Evolutionary conservation across 306 rosid genomes (phyloP).

Genomic region (Amphicarpaea edgeworthii): DNA sequence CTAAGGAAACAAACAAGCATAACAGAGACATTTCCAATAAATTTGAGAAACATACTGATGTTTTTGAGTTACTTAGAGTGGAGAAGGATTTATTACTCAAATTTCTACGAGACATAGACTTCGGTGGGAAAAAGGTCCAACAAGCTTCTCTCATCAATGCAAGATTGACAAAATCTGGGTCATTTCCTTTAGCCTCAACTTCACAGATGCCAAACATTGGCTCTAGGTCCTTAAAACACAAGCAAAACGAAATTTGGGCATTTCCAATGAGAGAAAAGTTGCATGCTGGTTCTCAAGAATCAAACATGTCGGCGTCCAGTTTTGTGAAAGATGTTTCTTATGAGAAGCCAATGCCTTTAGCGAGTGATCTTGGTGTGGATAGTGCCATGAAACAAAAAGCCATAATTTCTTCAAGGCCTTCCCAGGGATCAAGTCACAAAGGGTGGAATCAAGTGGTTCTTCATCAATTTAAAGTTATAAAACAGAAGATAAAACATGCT

Average conservation of each 20-base stretch:
- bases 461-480: slow-evolving; percentile 74
- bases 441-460: slow-evolving; percentile 91
- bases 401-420: slow-evolving; percentile 42
- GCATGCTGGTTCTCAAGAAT: slow-evolving; percentile 46
- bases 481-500: slow-evolving; percentile 74
- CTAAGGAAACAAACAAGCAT: slow-evolving; percentile 32
- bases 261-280: slow-evolving; percentile 55
- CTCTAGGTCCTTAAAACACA: slow-evolving; percentile 70
- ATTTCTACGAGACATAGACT: slow-evolving; percentile 58
- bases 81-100: slow-evolving; percentile 77
- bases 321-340: slow-evolving; percentile 47
- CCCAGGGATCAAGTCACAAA: slow-evolving; percentile 56
- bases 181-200: slow-evolving; percentile 70
- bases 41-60: slow-evolving; percentile 57
- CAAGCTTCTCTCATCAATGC: slow-evolving; percentile 53
- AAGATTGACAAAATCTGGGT: slow-evolving; percentile 71
- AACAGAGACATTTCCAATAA: slow-evolving; percentile 44
- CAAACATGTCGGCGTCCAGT: slow-evolving; percentile 42
- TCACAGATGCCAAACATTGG: slow-evolving; percentile 44
- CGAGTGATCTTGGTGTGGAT: slow-evolving; percentile 37
- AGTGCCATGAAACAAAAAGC: slow-evolving; percentile 40
- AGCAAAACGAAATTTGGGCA: slow-evolving; percentile 71
- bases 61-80: slow-evolving; percentile 58
- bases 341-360: slow-evolving; percentile 36
- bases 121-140: slow-evolving; percentile 40